Percentiles rank a stretch among this genome's conserved stretches.
Conservation (phyloP, 2,329 filamentous ascomycete genomes). For the Fusarium dimerum region DNA sequence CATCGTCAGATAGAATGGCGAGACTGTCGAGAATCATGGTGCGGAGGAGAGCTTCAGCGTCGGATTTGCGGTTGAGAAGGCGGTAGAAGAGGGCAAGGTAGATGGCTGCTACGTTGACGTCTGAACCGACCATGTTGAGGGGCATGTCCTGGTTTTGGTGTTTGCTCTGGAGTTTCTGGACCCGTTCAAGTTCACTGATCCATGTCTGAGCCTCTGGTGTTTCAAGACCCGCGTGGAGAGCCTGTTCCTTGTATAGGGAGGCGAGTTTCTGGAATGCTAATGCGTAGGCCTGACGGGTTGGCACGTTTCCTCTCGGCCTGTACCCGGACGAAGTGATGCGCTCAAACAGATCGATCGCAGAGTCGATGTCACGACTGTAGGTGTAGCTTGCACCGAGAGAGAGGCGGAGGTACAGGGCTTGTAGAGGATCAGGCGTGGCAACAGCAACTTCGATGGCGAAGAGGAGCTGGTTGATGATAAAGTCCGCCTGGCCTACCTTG, state of each 20-base stretch:
- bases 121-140: slow-evolving; percentile 41
- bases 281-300: slow-evolving; percentile 41
- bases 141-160: slow-evolving; percentile 43
- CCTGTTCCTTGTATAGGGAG: slow-evolving; percentile 38
- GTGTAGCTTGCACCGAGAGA: slow-evolving; percentile 37
- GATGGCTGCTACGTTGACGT: slow-evolving; percentile 43
- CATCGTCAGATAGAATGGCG: slow-evolving; percentile 41
- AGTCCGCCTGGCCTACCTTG: slow-evolving; percentile 33
- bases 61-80: slow-evolving; percentile 27
- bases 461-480: slow-evolving; percentile 33
- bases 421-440: slow-evolving; percentile 37
- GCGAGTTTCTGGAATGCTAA: slow-evolving; percentile 43
- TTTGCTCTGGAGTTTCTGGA: slow-evolving; percentile 38
- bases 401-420: slow-evolving; percentile 40
- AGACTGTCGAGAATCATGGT: slow-evolving; percentile 40
- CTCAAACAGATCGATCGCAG: slow-evolving; percentile 38
- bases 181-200: slow-evolving; percentile 37
- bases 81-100: slow-evolving; percentile 42
- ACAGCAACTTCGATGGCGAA: slow-evolving; percentile 36
- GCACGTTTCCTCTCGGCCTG: slow-evolving; percentile 40
- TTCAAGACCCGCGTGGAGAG: slow-evolving; percentile 30
- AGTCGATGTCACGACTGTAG: slow-evolving; percentile 37
- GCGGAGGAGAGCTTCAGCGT: slow-evolving; percentile 33
- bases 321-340: slow-evolving; percentile 40
- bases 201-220: slow-evolving; percentile 32